Base-by-base conservation (phyloP, 768 basidiomycete genomes). In the Pholiota molesta region DNA sequence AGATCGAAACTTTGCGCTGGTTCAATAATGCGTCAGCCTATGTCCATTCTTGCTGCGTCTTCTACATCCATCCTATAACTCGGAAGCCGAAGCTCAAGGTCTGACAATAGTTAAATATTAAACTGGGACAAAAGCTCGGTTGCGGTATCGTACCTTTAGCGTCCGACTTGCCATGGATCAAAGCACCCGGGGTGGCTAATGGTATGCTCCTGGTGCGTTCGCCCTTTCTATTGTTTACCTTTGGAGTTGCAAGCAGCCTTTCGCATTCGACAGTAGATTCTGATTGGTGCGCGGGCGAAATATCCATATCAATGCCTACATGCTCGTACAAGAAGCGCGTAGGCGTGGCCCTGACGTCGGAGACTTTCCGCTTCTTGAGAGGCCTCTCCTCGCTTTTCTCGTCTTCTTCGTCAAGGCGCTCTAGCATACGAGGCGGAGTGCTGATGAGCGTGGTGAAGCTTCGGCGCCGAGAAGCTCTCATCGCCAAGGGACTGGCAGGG, bases 401-500 rank as follows among this genome's bases (percentile, higher is more conserved):
- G 59, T 69, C 68, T 42, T 71, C 68, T 71, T 76, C 64, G 31
- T 63, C 57, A 17, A 67, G 61, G 52, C 61, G 64, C 62, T 63
- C 68, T 55, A 68, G 61, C 52, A 26, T 57, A 54, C 62, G 55
- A 42, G 63, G 57, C 28, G 78, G 73, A 7, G 33, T 49, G 17
- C 47, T 26, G 10, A 58, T 29, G 29, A 51, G 19, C 29, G 47
- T 39, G 6, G 47, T 39, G 13, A 37, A 51, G 29, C 68, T 68
- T 52, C 66, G 69, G 35, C 67, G 69, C 16, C 69, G 57, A 26
- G 70, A 62, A 11, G 62, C 57, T 19, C 73, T 71, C 61, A 69
- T 69, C 14, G 74, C 74, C 53, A 79, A 62, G 1, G 79, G 79
- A 57, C 78, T 80, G 10, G 72, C 72, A 0, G 78, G 75, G 14